A percentile compares a stretch with the other conserved stretches of the same genome.
Evolutionary conservation across 2,329 filamentous ascomycete species (phyloP).

Genomic region (Talaromyces albobiverticillius): DNA sequence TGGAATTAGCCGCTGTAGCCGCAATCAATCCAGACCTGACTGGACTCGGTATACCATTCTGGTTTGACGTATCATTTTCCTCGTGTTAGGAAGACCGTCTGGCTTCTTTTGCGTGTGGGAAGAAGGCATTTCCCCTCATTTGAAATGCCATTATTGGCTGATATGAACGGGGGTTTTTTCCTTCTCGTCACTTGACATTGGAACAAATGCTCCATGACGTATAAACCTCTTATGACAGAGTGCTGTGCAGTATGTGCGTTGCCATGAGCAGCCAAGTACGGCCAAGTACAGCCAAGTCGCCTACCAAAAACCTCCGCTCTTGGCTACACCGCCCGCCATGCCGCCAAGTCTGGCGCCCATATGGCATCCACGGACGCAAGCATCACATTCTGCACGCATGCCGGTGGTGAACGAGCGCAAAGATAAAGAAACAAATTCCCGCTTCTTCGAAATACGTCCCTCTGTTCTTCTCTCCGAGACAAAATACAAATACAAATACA

Average conservation of each 20-base stretch:
- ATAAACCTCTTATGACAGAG: no score
- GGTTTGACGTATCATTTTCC: neutral
- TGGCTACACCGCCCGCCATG: neutral
- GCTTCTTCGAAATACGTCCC: neutral
- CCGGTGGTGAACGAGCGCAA: neutral
- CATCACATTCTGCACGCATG: neutral
- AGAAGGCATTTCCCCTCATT: neutral
- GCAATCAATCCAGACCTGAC: neutral
- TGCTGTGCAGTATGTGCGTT: no score
- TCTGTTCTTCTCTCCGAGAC: no score
- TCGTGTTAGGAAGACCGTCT: neutral
- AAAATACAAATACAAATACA: no score
- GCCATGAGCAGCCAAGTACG: no score
- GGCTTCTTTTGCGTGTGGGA: neutral
- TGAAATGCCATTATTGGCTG: neutral
- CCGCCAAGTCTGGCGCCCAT: no score
- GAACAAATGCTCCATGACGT: no score
- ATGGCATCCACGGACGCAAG: no score
- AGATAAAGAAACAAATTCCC: neutral
- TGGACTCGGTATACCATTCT: neutral
- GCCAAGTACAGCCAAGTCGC: no score
- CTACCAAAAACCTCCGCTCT: no score
- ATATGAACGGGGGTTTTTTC: neutral
- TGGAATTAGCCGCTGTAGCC: slow-evolving; percentile 12
- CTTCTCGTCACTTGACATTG: neutral